These are phyloP conservation scores for Talaromyces sp. DNA, from an alignment of 2,329 filamentous ascomycete species.

Conservation along the genomic window DNA sequence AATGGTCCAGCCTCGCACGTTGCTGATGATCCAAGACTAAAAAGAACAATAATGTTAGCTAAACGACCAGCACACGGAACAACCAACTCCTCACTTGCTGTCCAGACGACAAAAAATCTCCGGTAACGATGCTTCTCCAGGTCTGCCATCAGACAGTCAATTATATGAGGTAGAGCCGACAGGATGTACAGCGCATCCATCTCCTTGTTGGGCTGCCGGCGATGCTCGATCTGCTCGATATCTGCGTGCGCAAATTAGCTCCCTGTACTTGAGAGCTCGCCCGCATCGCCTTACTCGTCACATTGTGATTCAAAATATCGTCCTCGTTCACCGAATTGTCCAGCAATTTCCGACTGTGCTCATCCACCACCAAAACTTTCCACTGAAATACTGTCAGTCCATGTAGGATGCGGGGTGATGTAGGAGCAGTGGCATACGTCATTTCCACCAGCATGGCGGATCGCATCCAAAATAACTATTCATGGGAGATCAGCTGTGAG, in stretches of 20 bases:
- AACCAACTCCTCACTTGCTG: constrained; percentile 47
- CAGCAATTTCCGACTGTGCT: constrained; percentile 74
- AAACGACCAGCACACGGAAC: neutral
- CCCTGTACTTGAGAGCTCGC: constrained; percentile 9
- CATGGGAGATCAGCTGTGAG: neutral
- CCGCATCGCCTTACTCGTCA: constrained; percentile 65
- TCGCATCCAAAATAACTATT: constrained; percentile 64
- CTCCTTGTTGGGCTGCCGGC: constrained; percentile 71
- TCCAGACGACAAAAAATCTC: constrained; percentile 80
- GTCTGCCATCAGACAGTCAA: constrained; percentile 91
- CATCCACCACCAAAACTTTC: constrained; percentile 93
- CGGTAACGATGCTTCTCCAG: constrained; percentile 79
- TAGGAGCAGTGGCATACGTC: constrained; percentile 53
- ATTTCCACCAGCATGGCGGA: constrained; percentile 71
- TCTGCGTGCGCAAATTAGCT: constrained; percentile 48
- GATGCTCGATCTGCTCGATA: constrained; percentile 89
- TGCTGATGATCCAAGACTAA: constrained; percentile 61
- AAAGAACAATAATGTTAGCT: neutral
- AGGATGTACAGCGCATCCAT: constrained; percentile 96
- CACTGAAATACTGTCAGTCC: constrained; percentile 55
- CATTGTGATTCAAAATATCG: constrained; percentile 93
- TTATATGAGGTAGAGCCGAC: constrained; percentile 76
- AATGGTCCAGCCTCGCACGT: constrained; percentile 68
- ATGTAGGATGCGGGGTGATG: constrained; percentile 7
- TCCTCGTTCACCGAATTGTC: constrained; percentile 91